phyloP scores from a whole-genome alignment of 176 grass and related monocot species.

The Phyllostachys edulis region DNA sequence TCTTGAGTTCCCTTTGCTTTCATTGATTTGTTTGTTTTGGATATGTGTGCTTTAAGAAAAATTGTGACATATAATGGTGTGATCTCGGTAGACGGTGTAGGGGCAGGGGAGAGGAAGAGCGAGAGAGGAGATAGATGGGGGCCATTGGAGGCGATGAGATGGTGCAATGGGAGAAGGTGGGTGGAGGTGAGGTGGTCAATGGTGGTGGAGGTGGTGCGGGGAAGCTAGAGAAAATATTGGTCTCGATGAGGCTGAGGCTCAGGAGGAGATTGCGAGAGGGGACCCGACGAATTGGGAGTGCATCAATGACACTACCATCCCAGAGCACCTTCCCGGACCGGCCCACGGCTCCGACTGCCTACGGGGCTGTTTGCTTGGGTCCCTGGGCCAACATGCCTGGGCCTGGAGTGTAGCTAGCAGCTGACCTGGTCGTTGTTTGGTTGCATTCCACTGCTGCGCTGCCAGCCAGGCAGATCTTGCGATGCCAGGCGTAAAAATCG shows the following conservation, averaged over 20 bases:
- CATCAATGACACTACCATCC: constrained; percentile 77
- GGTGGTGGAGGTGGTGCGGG: constrained; percentile 22
- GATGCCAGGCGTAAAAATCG: no score
- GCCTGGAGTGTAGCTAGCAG: no score
- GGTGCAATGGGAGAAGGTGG: constrained; percentile 43
- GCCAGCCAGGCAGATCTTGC: no score
- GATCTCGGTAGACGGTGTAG: constrained; percentile 50
- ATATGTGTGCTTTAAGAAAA: neutral
- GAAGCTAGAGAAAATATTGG: constrained; percentile 84
- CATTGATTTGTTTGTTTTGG: constrained; percentile 24
- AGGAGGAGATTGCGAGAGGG: constrained; percentile 56
- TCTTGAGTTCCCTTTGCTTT: constrained; percentile 22
- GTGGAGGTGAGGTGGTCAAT: constrained; percentile 37
- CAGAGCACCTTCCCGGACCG: constrained; percentile 73
- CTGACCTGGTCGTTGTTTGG: no score
- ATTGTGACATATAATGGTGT: constrained; percentile 6
- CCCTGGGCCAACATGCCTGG: no score
- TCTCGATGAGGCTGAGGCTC: constrained; percentile 88
- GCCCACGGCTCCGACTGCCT: constrained; percentile 65
- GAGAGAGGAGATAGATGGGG: constrained; percentile 50
- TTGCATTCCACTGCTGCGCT: no score
- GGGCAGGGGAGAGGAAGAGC: neutral
- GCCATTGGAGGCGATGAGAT: constrained; percentile 59
- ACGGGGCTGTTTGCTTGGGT: no score
- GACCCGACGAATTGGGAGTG: constrained; percentile 87